Conservation (phyloP, 2,329 filamentous ascomycete genomes). For the Aspergillus vadensis region DNA sequence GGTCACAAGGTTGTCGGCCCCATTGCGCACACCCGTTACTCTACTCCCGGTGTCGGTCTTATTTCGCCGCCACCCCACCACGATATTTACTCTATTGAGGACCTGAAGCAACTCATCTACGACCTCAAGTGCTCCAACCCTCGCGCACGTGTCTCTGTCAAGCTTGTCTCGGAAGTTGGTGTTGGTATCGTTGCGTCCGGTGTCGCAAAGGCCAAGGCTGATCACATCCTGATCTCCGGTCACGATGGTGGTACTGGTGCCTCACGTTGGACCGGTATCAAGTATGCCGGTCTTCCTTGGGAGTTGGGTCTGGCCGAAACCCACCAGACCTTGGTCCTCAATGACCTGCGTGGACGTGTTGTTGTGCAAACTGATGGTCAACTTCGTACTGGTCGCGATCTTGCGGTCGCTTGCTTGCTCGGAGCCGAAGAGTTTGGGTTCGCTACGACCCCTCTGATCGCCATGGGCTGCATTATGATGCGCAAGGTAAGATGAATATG, state of each 20-base stretch:
- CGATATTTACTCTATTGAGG: constrained; percentile 98
- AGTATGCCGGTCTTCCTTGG: constrained; percentile 96
- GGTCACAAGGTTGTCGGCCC: constrained; percentile 95
- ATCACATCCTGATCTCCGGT: constrained; percentile 94
- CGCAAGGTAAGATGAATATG: constrained; percentile 13
- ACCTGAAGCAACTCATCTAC: constrained; percentile 96
- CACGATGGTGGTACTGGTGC: constrained; percentile 97
- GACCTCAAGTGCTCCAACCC: constrained; percentile 96
- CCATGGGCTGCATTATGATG: constrained; percentile 98
- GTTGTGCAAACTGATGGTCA: constrained; percentile 97
- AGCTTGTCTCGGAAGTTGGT: constrained; percentile 95
- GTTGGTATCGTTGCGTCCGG: constrained; percentile 96
- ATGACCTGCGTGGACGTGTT: constrained; percentile 92
- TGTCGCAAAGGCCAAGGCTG: constrained; percentile 95
- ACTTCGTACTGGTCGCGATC: constrained; percentile 85
- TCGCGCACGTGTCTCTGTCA: constrained; percentile 88
- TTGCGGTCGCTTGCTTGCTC: constrained; percentile 90
- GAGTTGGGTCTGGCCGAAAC: constrained; percentile 95
- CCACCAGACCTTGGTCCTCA: constrained; percentile 92
- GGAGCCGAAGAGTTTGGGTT: constrained; percentile 99
- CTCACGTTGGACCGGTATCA: constrained; percentile 97
- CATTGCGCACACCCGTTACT: constrained; percentile 92
- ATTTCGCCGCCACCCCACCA: constrained; percentile 96
- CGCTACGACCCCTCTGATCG: constrained; percentile 89
- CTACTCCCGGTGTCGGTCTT: constrained; percentile 90